Evolutionary conservation across 2,329 filamentous ascomycete species (phyloP).

Genomic region (Colletotrichum sp.): DNA sequence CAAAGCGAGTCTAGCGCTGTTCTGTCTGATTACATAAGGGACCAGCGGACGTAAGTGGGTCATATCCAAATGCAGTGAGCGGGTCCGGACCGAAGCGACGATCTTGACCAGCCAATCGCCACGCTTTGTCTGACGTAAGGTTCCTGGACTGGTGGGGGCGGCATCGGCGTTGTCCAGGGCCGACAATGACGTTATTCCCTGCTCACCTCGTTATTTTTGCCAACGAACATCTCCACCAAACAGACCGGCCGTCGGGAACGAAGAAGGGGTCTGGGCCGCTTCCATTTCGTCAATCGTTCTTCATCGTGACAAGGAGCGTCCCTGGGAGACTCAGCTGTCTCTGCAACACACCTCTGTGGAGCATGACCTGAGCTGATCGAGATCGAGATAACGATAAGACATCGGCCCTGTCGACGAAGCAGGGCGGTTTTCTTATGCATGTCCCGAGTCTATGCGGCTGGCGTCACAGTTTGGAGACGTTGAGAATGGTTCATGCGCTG

Average conservation of each 20-base stretch:
- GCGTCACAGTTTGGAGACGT: not conserved
- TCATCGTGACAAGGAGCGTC: not conserved
- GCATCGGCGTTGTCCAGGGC: not conserved
- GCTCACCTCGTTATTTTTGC: not conserved
- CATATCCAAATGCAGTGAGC: not conserved
- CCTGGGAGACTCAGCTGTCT: not conserved
- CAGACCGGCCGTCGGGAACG: not conserved
- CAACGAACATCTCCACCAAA: not conserved
- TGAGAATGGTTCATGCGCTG: not conserved
- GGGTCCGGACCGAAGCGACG: not conserved
- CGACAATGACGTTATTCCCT: not conserved
- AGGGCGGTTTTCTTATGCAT: not conserved
- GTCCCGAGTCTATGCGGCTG: not conserved
- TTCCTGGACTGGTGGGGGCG: not conserved
- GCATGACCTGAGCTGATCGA: not conserved
- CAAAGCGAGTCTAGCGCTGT: not conserved
- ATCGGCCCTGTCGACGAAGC: not conserved
- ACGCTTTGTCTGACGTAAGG: not conserved
- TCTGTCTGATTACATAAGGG: not conserved
- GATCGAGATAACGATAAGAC: conserved; percentile 17
- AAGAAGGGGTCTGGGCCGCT: not conserved
- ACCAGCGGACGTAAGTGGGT: fast-evolving
- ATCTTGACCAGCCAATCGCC: not conserved
- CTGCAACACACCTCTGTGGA: not conserved
- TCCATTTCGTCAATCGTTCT: not conserved